These are phyloP conservation scores for Venturia asperata DNA, from an alignment of 2,329 filamentous ascomycete genomes.

Conservation along the genomic window DNA sequence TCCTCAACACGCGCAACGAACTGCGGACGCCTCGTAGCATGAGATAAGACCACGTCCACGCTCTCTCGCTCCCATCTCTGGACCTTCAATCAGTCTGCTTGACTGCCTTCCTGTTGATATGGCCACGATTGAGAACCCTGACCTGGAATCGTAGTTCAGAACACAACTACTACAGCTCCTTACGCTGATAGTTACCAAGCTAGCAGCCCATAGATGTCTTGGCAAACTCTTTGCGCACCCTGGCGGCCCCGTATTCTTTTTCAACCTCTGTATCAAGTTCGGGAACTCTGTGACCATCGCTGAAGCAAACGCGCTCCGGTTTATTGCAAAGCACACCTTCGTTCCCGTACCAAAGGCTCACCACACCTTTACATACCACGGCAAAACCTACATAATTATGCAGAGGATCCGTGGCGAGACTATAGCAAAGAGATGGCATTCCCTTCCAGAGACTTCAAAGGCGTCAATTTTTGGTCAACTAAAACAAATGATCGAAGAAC, in stretches of 20 bases:
- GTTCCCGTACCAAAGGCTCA: conserved; percentile 24
- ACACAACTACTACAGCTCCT: background rate
- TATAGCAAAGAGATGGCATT: conserved; percentile 21
- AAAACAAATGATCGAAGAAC: background rate
- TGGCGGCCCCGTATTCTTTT: background rate
- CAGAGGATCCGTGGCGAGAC: conserved; percentile 24
- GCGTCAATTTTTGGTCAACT: background rate
- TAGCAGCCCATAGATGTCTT: background rate
- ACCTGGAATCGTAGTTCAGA: background rate
- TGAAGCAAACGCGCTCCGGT: conserved; percentile 23
- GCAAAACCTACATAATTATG: conserved; percentile 24
- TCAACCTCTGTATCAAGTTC: background rate
- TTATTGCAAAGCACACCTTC: conserved; percentile 23
- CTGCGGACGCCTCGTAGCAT: too few species aligned
- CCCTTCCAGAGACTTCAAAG: background rate
- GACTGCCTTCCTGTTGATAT: background rate
- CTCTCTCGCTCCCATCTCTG: too few species aligned
- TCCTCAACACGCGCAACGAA: too few species aligned
- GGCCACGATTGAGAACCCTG: background rate
- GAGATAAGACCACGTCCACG: too few species aligned
- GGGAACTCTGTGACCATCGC: background rate
- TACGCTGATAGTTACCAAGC: background rate
- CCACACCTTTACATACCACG: background rate
- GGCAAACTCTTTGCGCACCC: background rate
- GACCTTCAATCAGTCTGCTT: background rate